Evolutionary conservation across 306 rosid species (phyloP), one percentile per base, ranked within the genome.

Genomic region (Prunus armeniaca): DNA sequence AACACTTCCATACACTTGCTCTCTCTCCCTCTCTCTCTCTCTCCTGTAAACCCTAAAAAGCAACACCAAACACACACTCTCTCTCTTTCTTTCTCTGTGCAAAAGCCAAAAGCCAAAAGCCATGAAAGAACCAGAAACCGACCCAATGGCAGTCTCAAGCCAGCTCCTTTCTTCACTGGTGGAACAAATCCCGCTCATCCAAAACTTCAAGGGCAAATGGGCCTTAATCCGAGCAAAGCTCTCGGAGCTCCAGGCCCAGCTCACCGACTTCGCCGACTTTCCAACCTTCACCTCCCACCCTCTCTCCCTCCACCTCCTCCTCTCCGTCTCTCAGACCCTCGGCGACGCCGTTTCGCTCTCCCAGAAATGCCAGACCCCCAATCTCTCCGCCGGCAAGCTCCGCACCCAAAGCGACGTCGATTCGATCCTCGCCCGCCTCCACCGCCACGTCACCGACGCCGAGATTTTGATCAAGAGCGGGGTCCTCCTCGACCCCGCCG

Each of bases 391-490:
- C 5, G 98, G 98, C 3, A 92, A 92, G 84, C 97, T 95, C 83
- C 82, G 87, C 70, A 95, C 98, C 7, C 98, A 95, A 73, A 90
- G 91, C 86, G 93, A 92, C 78, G 76, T 95, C 69, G 97, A 92
- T 68, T 79, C 96, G 8, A 75, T 92, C 64, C 84, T 87, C 30
- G 92, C 96, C 18, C 83, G 77, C 61, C 88, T 95, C 64, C 85
- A 90, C 70, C 86, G 88, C 73, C 88, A 86, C 30, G 84, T 90
- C 60, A 60, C 74, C 60, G 97, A 95, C 72, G 88, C 89, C 28
- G 96, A 92, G n/a, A 87, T 95, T 20, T 83, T 95, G 69, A 69
- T 89, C 69, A 83, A 84, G 17, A 95, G 96, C 49, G 98, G 97
- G 22, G 82, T 92, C 66, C 93, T 92, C 20, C 82, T 75, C 12